Evolutionary conservation across 108 stramenopile species (phyloP).

Genomic region (Cyclotella sp.): DNA sequence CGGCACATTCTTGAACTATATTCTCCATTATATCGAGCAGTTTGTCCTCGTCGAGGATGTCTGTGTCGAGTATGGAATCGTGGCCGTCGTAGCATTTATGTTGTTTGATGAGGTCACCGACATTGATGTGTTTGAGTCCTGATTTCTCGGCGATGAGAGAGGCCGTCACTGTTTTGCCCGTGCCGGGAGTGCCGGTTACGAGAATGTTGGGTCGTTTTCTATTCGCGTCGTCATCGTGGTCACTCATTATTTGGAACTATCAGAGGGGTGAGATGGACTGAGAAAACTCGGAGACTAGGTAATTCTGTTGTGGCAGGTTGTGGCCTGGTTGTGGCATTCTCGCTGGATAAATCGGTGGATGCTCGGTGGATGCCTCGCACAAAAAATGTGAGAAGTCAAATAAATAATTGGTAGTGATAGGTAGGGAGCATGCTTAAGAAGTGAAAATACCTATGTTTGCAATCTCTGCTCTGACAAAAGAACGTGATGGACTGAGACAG

Average conservation of each 20-base stretch:
- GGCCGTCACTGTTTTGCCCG: slow-evolving; percentile 91
- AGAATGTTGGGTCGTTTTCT: slow-evolving; percentile 85
- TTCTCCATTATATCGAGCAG: slow-evolving; percentile 86
- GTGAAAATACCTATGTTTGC: too few species aligned
- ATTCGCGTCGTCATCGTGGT: slow-evolving; percentile 22
- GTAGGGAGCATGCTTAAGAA: too few species aligned
- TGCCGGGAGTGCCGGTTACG: slow-evolving; percentile 94
- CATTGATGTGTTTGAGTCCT: slow-evolving; percentile 75
- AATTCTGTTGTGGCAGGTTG: too few species aligned
- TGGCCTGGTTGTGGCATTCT: too few species aligned
- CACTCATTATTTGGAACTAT: background rate
- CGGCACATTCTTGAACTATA: slow-evolving; percentile 68
- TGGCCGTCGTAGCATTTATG: slow-evolving; percentile 86
- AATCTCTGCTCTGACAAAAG: too few species aligned
- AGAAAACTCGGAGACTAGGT: too few species aligned
- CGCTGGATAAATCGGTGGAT: too few species aligned
- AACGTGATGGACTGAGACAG: too few species aligned
- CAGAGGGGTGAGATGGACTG: background rate
- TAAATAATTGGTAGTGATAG: too few species aligned
- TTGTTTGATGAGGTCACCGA: slow-evolving; percentile 80
- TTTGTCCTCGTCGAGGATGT: slow-evolving; percentile 94
- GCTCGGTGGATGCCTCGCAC: too few species aligned
- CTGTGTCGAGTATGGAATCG: slow-evolving; percentile 88
- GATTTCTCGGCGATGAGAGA: slow-evolving; percentile 68
- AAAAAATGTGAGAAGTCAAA: too few species aligned